phyloP scores from a whole-genome alignment of 2,329 filamentous ascomycete genomes.

The Paracamarosporium sp. region DNA sequence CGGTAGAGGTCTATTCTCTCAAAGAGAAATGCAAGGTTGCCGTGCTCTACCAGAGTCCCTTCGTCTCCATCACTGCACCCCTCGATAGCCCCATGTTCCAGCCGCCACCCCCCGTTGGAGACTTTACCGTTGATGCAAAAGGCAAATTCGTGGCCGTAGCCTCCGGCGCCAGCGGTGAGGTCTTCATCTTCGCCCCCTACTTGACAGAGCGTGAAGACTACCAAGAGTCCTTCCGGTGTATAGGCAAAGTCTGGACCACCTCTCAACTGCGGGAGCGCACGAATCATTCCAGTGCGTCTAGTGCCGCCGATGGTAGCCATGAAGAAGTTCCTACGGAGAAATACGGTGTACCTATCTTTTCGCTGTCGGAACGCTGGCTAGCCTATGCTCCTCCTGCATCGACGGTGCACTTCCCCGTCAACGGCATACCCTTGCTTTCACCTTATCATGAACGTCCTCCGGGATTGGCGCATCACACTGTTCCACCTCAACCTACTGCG shows the following conservation, averaged over 20 bases:
- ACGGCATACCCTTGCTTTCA: constrained; percentile 66
- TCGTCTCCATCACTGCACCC: constrained; percentile 65
- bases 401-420: constrained; percentile 72
- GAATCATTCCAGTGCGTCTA: constrained; percentile 42
- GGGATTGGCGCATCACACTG: constrained; percentile 65
- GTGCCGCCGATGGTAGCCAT: constrained; percentile 42
- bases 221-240: constrained; percentile 63
- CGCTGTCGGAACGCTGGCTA: constrained; percentile 76
- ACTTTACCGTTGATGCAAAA: constrained; percentile 76
- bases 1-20: constrained; percentile 87
- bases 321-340: constrained; percentile 42
- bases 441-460: constrained; percentile 60
- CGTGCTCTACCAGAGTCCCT: constrained; percentile 74
- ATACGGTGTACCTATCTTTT: constrained; percentile 69
- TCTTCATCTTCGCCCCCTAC: constrained; percentile 71
- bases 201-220: constrained; percentile 34
- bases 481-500: constrained; percentile 71
- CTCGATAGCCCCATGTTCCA: constrained; percentile 67
- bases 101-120: constrained; percentile 73
- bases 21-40: constrained; percentile 74
- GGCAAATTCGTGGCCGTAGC: constrained; percentile 74
- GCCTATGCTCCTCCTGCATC: constrained; percentile 77
- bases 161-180: constrained; percentile 85
- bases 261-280: constrained; percentile 64
- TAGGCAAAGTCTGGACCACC: constrained; percentile 92